Evolutionary conservation across 176 grass and related monocot species (phyloP).

Genomic region (Rhynchospora tenuis): DNA sequence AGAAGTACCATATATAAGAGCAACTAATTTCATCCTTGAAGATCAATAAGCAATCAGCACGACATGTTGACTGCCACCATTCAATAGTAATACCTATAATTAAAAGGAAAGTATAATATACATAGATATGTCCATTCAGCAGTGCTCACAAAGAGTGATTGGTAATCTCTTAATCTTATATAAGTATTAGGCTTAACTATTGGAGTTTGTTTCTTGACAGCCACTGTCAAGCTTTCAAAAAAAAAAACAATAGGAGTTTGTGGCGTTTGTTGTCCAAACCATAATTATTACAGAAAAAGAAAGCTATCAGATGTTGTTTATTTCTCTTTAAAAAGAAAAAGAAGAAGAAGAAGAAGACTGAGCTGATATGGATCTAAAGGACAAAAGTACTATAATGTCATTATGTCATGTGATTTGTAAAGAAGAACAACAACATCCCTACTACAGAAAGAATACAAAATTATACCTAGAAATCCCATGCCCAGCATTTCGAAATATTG

Average conservation of each 20-base stretch:
- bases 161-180: too few species aligned
- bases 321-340: not conserved
- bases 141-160: too few species aligned
- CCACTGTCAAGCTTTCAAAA: not conserved
- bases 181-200: too few species aligned
- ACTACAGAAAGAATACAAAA: too few species aligned
- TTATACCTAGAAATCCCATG: too few species aligned
- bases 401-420: too few species aligned
- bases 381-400: too few species aligned
- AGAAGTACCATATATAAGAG: conserved; percentile 72
- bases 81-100: conserved; percentile 67
- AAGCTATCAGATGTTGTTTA: not conserved
- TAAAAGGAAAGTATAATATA: not conserved
- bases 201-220: not conserved
- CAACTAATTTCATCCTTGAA: conserved; percentile 77
- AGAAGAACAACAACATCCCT: too few species aligned
- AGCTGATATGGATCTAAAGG: not conserved
- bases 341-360: not conserved
- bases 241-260: too few species aligned
- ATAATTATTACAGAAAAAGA: not conserved
- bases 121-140: too few species aligned
- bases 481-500: not conserved
- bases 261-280: not conserved
- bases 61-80: conserved; percentile 62
- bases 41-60: conserved; percentile 56